phyloP scores from a whole-genome alignment of 108 stramenopile genomes.

The Cyclotella baltica region DNA sequence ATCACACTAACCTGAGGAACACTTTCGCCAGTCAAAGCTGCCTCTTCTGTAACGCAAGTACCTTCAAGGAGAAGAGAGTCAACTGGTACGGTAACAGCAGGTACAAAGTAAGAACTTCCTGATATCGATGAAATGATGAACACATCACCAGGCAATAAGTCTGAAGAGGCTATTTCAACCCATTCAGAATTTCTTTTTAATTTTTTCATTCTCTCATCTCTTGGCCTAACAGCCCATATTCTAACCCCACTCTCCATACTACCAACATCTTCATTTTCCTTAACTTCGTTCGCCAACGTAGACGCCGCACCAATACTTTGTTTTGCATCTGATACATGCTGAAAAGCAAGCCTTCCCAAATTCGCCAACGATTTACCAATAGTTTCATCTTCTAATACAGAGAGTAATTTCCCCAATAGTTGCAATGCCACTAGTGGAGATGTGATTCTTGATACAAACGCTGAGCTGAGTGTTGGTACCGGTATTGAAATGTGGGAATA shows the following conservation, averaged over 20 bases:
- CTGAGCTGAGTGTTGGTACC: slow-evolving; percentile 54
- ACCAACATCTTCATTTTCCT: slow-evolving; percentile 37
- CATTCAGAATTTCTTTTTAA: slow-evolving; percentile 20
- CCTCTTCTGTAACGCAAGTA: slow-evolving; percentile 77
- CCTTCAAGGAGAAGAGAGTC: slow-evolving; percentile 70
- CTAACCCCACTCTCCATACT: slow-evolving; percentile 26
- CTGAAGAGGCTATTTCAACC: slow-evolving; percentile 32
- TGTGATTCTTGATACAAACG: slow-evolving; percentile 57
- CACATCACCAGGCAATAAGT: slow-evolving; percentile 71
- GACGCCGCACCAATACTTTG: slow-evolving; percentile 50
- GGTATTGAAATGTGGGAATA: slow-evolving; percentile 58
- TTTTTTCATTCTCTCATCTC: background rate
- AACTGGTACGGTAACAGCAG: slow-evolving; percentile 53
- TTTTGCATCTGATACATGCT: slow-evolving; percentile 63
- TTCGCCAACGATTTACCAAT: slow-evolving; percentile 41
- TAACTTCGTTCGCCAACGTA: slow-evolving; percentile 63
- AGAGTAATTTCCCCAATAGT: slow-evolving; percentile 56
- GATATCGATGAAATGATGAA: slow-evolving; percentile 28
- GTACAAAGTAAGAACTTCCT: slow-evolving; percentile 1
- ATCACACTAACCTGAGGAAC: slow-evolving; percentile 54
- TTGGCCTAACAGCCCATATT: slow-evolving; percentile 49
- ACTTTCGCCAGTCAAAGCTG: slow-evolving; percentile 88
- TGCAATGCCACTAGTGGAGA: slow-evolving; percentile 69
- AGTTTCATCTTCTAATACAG: slow-evolving; percentile 63
- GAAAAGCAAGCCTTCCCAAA: slow-evolving; percentile 28